A percentile compares a stretch with the other conserved stretches of the same genome.
Conservation (phyloP, 2,329 filamentous ascomycete species). For the Fusarium sp. region DNA sequence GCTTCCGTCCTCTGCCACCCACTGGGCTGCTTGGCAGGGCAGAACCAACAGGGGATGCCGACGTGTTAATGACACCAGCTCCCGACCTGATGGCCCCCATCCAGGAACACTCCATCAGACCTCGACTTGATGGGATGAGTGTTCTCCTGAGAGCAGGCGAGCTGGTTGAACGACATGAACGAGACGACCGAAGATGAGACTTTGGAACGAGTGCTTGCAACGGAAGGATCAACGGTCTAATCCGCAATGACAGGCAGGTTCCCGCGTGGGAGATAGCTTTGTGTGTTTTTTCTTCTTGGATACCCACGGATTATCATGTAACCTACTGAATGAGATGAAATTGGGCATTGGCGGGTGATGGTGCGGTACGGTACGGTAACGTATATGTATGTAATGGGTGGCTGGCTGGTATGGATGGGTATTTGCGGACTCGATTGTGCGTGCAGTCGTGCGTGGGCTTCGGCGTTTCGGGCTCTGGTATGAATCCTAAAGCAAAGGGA, state of each 20-base stretch:
- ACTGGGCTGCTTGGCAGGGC: slow-evolving; percentile 48
- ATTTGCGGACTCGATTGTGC: slow-evolving; percentile 2
- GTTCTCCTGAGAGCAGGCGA: slow-evolving; percentile 70
- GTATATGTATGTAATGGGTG: slow-evolving; percentile 21
- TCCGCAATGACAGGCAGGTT: not conserved
- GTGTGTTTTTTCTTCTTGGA: slow-evolving; percentile 31
- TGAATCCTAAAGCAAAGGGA: not conserved
- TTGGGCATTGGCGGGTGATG: slow-evolving; percentile 1
- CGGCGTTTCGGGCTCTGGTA: slow-evolving; percentile 21
- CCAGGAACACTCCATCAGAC: slow-evolving; percentile 35
- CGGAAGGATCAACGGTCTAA: not conserved
- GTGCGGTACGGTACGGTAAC: not conserved
- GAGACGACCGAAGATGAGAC: slow-evolving; percentile 30
- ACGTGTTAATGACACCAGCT: slow-evolving; percentile 48
- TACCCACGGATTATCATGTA: slow-evolving; percentile 35
- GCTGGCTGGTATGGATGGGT: slow-evolving; percentile 3
- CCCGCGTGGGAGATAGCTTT: slow-evolving; percentile 1
- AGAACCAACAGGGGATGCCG: slow-evolving; percentile 45
- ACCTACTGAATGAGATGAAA: slow-evolving; percentile 9
- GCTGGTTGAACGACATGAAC: slow-evolving; percentile 62
- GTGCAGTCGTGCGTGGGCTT: slow-evolving; percentile 9
- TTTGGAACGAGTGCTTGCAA: not conserved
- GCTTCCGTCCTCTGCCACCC: slow-evolving; percentile 49
- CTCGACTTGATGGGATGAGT: slow-evolving; percentile 66
- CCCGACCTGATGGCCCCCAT: slow-evolving; percentile 36